Evolutionary conservation across 345 rosid genomes (phyloP).

Genomic region (Geranium brycei): DNA sequence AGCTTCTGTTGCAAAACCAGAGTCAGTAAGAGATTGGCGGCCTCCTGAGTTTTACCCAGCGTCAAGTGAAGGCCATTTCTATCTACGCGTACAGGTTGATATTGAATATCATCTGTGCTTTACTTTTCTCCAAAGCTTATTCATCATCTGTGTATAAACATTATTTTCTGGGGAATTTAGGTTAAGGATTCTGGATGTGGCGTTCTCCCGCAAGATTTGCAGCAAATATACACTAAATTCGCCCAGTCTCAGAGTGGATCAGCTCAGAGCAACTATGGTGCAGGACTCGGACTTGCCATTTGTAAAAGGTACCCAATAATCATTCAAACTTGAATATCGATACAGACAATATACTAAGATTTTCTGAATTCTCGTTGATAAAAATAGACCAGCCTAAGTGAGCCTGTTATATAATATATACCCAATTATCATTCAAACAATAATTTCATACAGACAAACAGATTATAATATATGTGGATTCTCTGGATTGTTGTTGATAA

Average conservation of each 20-base stretch:
- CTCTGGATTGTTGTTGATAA: too few relatives aligned
- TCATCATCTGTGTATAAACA: background rate
- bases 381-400: too few relatives aligned
- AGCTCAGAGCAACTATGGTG: constrained; percentile 31
- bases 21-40: constrained; percentile 53
- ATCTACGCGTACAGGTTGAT: constrained; percentile 61
- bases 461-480: too few relatives aligned
- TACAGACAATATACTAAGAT: too few relatives aligned
- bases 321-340: too few relatives aligned
- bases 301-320: constrained; percentile 84
- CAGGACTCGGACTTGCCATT: constrained; percentile 89
- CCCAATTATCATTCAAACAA: too few relatives aligned
- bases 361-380: too few relatives aligned
- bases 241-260: constrained; percentile 42
- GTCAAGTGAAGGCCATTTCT: constrained; percentile 55
- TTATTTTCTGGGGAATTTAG: constrained; percentile 12
- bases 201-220: constrained; percentile 56
- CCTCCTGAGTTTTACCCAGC: constrained; percentile 52
- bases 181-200: constrained; percentile 91
- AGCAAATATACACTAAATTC: constrained; percentile 56
- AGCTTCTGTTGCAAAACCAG: constrained; percentile 72
- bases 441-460: too few relatives aligned
- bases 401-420: too few relatives aligned
- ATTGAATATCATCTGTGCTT: background rate
- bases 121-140: background rate